Evolutionary conservation across 169 alveolate genomes (phyloP).

Genomic region (Babesia sp.): DNA sequence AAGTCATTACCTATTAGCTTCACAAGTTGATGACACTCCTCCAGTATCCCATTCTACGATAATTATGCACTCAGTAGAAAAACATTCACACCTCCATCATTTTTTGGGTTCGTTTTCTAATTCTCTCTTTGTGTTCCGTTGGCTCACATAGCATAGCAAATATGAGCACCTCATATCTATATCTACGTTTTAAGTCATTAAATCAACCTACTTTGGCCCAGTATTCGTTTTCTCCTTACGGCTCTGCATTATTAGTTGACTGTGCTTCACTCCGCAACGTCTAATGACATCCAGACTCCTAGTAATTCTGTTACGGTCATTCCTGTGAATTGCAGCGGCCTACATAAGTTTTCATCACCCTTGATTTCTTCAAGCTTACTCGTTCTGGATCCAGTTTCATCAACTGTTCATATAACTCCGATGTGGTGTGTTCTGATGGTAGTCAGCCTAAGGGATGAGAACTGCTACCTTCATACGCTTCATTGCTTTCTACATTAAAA

Average conservation of each 20-base stretch:
- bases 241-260: constrained; percentile 66
- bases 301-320: constrained; percentile 73
- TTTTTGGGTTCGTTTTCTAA: constrained; percentile 17
- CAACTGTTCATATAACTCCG: constrained; percentile 59
- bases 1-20: constrained; percentile 5
- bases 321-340: constrained; percentile 70
- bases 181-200: not conserved
- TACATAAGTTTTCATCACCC: not conserved
- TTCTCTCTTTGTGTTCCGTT: constrained; percentile 41
- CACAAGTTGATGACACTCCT: constrained; percentile 33
- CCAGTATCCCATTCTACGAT: constrained; percentile 48
- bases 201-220: constrained; percentile 39
- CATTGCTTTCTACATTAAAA: not conserved
- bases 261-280: constrained; percentile 66
- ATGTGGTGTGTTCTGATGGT: constrained; percentile 48
- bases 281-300: constrained; percentile 55
- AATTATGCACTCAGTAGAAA: not conserved
- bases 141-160: constrained; percentile 57
- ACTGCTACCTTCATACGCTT: constrained; percentile 29
- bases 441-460: not conserved
- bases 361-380: not conserved
- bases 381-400: constrained; percentile 68
- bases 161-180: constrained; percentile 56
- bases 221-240: constrained; percentile 36
- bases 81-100: constrained; percentile 39